Percentiles rank a stretch among this genome's conserved stretches.
phyloP scores from a whole-genome alignment of 176 grass and related monocot species.

The Oryza officinalis region DNA sequence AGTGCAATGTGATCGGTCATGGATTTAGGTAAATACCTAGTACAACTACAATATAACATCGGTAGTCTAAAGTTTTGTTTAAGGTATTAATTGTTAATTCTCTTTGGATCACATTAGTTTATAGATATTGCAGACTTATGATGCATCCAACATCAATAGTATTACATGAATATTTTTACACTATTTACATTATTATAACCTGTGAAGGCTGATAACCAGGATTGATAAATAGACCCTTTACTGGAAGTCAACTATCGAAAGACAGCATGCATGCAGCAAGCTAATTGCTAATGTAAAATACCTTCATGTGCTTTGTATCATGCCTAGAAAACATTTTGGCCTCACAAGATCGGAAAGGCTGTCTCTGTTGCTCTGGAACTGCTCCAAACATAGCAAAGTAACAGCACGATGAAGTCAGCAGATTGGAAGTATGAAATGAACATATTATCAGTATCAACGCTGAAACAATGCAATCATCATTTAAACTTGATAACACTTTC shows the following conservation, averaged over 20 bases:
- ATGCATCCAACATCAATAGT: not conserved
- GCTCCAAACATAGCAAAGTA: constrained; percentile 18
- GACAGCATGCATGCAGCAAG: not conserved
- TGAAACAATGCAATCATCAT: not conserved
- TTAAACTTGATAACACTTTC: not conserved
- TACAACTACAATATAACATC: not conserved
- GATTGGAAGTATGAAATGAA: constrained; percentile 6
- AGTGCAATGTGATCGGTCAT: not conserved
- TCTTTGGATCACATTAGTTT: not conserved
- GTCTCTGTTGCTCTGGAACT: constrained; percentile 60
- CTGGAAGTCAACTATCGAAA: not conserved
- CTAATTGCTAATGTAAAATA: constrained; percentile 23
- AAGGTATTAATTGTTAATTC: not conserved
- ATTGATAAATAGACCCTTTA: constrained; percentile 4
- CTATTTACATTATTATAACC: not conserved
- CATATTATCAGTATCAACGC: constrained; percentile 4
- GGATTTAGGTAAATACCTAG: not conserved
- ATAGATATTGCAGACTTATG: constrained; percentile 1
- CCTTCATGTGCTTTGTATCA: constrained; percentile 70
- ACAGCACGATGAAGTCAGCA: constrained; percentile 28
- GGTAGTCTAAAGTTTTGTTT: not conserved
- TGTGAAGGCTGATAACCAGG: not conserved
- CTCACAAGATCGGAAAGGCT: constrained; percentile 53
- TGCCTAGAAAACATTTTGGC: constrained; percentile 62
- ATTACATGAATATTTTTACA: not conserved